phyloP scores from a whole-genome alignment of 345 rosid species.

The Corymbia maculata region DNA sequence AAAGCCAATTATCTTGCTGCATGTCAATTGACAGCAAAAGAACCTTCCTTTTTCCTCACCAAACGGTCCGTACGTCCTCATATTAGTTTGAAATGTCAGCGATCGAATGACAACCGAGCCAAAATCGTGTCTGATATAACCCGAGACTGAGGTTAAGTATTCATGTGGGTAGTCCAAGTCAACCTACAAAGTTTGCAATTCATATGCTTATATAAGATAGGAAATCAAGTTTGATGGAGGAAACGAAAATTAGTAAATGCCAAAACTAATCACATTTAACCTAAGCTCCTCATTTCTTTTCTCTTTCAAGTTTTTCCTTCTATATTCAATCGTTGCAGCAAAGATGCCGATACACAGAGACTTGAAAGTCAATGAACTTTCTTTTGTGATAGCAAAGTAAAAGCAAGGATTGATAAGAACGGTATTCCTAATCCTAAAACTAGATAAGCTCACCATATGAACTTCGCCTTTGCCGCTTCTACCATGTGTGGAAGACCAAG shows the following conservation, averaged over 20 bases:
- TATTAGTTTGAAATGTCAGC: neutral
- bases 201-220: neutral
- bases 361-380: neutral
- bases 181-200: neutral
- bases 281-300: neutral
- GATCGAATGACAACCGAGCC: neutral
- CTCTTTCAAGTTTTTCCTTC: neutral
- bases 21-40: neutral
- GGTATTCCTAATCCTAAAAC: neutral
- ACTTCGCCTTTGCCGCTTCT: neutral
- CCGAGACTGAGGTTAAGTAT: neutral
- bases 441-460: neutral
- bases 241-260: neutral
- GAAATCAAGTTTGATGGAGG: neutral
- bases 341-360: neutral
- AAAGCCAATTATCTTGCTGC: neutral
- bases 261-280: no score
- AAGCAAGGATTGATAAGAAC: neutral
- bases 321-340: neutral
- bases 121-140: neutral
- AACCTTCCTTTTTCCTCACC: neutral
- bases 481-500: neutral
- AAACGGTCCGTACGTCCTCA: fast-evolving
- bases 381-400: neutral
- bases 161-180: neutral